These are phyloP conservation scores for Sisymbrium irio DNA, from an alignment of 345 rosid species.

Conservation along the genomic window DNA sequence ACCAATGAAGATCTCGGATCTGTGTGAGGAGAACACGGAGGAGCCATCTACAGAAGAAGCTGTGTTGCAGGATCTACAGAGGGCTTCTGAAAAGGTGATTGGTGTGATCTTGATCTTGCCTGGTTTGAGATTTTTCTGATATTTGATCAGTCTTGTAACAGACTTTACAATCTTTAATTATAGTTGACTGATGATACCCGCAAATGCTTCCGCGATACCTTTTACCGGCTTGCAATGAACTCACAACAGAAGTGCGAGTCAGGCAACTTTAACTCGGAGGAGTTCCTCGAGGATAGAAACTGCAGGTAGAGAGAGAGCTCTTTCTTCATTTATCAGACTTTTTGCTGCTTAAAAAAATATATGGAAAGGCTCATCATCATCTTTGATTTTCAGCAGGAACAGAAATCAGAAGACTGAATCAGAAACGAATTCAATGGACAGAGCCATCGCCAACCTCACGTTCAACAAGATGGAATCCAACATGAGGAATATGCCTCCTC, in stretches of 20 bases:
- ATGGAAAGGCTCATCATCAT: neutral
- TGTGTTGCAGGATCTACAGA: conserved; percentile 58
- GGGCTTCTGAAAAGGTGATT: conserved; percentile 57
- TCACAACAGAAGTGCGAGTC: conserved; percentile 36
- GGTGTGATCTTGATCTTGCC: neutral
- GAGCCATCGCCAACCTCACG: conserved; percentile 77
- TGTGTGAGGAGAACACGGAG: conserved; percentile 28
- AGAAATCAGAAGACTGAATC: conserved; percentile 43
- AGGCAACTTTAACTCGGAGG: conserved; percentile 17
- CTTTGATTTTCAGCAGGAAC: conserved; percentile 28
- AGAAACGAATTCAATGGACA: conserved; percentile 70
- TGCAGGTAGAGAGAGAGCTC: conserved; percentile 12
- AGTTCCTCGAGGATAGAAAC: neutral
- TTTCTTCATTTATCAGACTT: neutral
- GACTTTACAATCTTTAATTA: neutral
- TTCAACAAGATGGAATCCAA: conserved; percentile 60
- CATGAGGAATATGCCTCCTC: conserved; percentile 31
- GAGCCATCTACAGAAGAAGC: conserved; percentile 57
- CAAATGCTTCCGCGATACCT: conserved; percentile 73
- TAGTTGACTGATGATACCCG: conserved; percentile 65
- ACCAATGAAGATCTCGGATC: conserved; percentile 23
- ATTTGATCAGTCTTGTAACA: conserved; percentile 8
- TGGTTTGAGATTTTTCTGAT: neutral
- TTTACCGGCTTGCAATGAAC: conserved; percentile 82
- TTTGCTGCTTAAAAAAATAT: neutral